Evolutionary conservation across 1,139 yeast genomes (phyloP).

Genomic region (Yamadazyma trypodendri): DNA sequence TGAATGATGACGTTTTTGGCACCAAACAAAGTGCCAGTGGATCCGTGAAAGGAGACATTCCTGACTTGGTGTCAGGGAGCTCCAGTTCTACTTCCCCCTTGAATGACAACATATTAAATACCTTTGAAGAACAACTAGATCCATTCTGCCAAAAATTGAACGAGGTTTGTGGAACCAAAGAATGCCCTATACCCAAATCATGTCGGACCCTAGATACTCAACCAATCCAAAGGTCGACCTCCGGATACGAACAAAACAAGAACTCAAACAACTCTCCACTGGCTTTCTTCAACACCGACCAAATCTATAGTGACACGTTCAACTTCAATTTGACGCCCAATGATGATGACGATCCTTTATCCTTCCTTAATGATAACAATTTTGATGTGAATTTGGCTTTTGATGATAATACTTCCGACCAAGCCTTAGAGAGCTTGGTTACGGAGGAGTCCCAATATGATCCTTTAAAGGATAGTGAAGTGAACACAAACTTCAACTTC

Average conservation of each 20-base stretch:
- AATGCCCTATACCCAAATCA: constrained; percentile 63
- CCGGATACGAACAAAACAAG: neutral
- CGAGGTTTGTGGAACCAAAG: constrained; percentile 82
- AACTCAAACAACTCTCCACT: constrained; percentile 20
- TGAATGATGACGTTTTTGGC: neutral
- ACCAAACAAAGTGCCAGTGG: neutral
- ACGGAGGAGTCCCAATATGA: constrained; percentile 73
- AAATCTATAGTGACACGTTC: constrained; percentile 25
- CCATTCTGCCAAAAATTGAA: constrained; percentile 75
- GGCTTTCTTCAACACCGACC: constrained; percentile 25
- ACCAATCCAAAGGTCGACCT: neutral
- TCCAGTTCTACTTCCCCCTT: constrained; percentile 41
- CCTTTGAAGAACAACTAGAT: constrained; percentile 44
- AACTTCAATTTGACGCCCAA: constrained; percentile 19
- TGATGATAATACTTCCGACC: constrained; percentile 24
- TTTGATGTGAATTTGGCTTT: constrained; percentile 55
- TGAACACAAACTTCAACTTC: constrained; percentile 28
- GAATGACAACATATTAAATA: constrained; percentile 35
- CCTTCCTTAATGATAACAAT: constrained; percentile 45
- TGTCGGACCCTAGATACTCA: constrained; percentile 20
- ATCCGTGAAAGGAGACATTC: constrained; percentile 16
- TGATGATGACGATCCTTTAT: constrained; percentile 35
- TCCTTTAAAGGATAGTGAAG: constrained; percentile 38
- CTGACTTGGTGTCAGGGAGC: constrained; percentile 37
- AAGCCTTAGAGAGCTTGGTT: constrained; percentile 33